Evolutionary conservation across 139 green algal genomes (phyloP), one percentile per base, ranked within the genome.

Genomic region (Spirogloea muscicola): DNA sequence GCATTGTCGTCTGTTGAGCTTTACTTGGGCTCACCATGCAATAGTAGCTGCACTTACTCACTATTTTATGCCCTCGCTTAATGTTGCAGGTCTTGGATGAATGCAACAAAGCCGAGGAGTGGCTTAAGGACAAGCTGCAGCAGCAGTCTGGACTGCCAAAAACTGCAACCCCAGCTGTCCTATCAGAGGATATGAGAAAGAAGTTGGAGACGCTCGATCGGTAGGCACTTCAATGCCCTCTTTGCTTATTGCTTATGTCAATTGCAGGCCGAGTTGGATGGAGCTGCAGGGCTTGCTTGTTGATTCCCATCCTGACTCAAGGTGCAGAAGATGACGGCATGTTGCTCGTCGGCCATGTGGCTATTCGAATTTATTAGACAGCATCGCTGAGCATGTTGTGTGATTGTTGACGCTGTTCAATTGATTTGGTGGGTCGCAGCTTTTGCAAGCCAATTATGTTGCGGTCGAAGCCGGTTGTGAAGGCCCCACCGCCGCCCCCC

Each of bases 131-230:
- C 77, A 95, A 92, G 84, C 46, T 86, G 61, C 58, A 48, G 9
- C 44, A 88, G 78, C 91, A 96, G 84, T 49, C 65, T 36, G 27
- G 49, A 39, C 59, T 84, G 51, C 31, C 64, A 34, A 90, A 88
- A 72, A 87, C 72, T 18, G 67, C 52, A 37, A 83, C 90, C 29
- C 91, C 93, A 0, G 87, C 91, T 57, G 78, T 98, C 51, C 60
- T 91, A 21, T 83, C 87, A 0, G 68, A 57, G 0, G 94, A 98
- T 74, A 90, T 96, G 65, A 74, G 75, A 36, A 96, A 96, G 85
- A 96, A 95, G 87, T 67, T 65, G 44, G 93, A 92, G n/a, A 88
- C 85, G 25, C 70, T 98, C 4, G 68, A 82, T 34, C 58, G 74
- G 74, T 82, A 39, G 9, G 55, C 42, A 10, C 3, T 1, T 16